Conservation (phyloP, 192 early-diverging fungal species). For the Entomortierella parvispora region DNA sequence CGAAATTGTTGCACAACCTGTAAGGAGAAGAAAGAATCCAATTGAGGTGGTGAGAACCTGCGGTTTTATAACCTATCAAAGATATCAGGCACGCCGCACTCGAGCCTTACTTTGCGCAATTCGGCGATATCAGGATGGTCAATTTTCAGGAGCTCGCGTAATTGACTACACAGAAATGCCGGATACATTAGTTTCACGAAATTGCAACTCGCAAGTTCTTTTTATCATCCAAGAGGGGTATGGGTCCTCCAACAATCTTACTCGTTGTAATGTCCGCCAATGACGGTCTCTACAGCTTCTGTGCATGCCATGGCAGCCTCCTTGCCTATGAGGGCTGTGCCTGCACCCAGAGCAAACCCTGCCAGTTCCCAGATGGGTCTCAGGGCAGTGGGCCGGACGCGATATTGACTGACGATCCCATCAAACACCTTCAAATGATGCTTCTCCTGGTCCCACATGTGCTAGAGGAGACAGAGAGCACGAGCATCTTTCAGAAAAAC, state of each 20-base stretch:
- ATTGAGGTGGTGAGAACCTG: too few relatives aligned
- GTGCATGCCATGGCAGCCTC: constrained; percentile 99
- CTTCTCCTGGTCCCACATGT: constrained; percentile 98
- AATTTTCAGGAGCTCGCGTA: constrained; percentile 83
- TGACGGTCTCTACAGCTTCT: constrained; percentile 96
- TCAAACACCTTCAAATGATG: constrained; percentile 85
- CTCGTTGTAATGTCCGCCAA: constrained; percentile 97
- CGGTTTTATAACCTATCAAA: too few relatives aligned
- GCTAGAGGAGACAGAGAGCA: too few relatives aligned
- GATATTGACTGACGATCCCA: constrained; percentile 74
- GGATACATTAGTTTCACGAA: background rate
- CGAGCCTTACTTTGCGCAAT: constrained; percentile 65
- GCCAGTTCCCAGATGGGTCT: constrained; percentile 88
- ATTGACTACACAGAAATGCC: constrained; percentile 61
- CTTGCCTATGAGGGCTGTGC: constrained; percentile 90
- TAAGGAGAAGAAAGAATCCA: background rate
- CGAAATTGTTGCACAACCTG: constrained; percentile 86
- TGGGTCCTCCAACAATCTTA: constrained; percentile 31
- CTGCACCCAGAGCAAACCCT: constrained; percentile 87
- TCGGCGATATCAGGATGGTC: constrained; percentile 70
- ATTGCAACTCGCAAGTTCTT: background rate
- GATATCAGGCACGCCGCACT: too few relatives aligned
- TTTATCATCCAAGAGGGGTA: too few relatives aligned
- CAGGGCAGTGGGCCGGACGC: constrained; percentile 87
- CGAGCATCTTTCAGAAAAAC: background rate